Percentiles rank a stretch among this genome's conserved stretches.
phyloP scores from a whole-genome alignment of 75 land plant genomes.

The Cunninghamia lanceolata region DNA sequence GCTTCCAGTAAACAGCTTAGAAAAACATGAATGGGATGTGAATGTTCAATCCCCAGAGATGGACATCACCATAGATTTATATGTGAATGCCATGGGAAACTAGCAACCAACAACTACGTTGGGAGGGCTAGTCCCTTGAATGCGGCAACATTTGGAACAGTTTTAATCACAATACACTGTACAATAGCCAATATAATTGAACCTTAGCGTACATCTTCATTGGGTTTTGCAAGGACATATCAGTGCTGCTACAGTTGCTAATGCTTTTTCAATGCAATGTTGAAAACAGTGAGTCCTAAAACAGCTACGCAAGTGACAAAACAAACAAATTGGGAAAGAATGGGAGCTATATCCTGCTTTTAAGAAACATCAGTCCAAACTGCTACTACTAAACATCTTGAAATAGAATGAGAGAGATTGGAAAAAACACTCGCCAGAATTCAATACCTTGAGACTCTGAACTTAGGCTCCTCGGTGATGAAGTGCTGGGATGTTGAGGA shows the following conservation, averaged over 20 bases:
- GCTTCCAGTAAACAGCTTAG: not conserved
- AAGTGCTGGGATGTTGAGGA: not conserved
- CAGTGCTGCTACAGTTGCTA: not conserved
- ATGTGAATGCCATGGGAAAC: not conserved
- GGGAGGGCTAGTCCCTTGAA: not conserved
- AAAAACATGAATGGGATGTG: not conserved
- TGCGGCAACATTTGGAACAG: not conserved
- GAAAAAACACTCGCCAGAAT: not conserved
- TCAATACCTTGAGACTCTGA: slow-evolving; percentile 5
- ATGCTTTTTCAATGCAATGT: not conserved
- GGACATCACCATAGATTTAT: not conserved
- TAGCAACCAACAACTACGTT: not conserved
- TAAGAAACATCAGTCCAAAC: not conserved
- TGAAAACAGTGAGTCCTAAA: not conserved
- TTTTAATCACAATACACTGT: not conserved
- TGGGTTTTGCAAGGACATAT: not conserved
- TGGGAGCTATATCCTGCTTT: not conserved
- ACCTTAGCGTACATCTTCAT: not conserved
- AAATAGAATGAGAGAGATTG: not conserved
- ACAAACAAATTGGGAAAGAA: not conserved
- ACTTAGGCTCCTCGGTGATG: not conserved
- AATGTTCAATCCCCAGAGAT: not conserved
- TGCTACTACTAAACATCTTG: not conserved
- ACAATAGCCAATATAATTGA: not conserved
- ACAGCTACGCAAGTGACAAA: not conserved